Evolutionary conservation across 2,329 filamentous ascomycete genomes (phyloP).

Genomic region (Aspergillus pseudoviridinutans): DNA sequence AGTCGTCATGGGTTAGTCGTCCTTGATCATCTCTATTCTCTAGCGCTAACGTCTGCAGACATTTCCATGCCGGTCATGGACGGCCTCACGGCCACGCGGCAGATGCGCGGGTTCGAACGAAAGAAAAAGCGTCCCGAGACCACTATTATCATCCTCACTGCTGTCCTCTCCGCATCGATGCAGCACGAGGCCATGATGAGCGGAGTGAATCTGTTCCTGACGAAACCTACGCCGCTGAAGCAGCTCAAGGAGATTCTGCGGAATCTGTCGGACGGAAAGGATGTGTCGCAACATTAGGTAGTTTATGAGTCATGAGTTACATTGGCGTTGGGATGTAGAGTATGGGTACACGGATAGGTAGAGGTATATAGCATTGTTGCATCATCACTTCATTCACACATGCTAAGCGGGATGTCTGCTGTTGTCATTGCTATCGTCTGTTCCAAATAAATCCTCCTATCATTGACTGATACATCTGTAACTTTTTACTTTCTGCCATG

Average conservation of each 20-base stretch:
- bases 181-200: constrained; percentile 24
- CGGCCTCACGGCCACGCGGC: constrained; percentile 24
- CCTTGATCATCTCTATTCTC: too few species aligned
- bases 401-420: too few species aligned
- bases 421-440: too few species aligned
- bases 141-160: constrained; percentile 24
- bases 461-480: too few species aligned
- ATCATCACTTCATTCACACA: neutral
- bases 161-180: constrained; percentile 22
- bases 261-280: constrained; percentile 1
- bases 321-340: neutral
- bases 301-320: neutral
- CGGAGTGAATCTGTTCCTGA: constrained; percentile 26
- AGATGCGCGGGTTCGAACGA: constrained; percentile 25
- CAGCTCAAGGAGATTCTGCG: constrained; percentile 11
- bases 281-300: neutral
- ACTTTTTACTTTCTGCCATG: too few species aligned
- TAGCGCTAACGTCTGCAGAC: constrained; percentile 14
- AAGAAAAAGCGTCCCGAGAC: constrained; percentile 3
- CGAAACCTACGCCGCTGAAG: constrained; percentile 26
- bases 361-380: neutral
- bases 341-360: neutral
- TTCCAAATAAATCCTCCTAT: too few species aligned
- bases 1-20: constrained; percentile 20
- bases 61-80: constrained; percentile 36